These are phyloP conservation scores for Lathyrus sativus DNA, from an alignment of 306 rosid genomes.

Conservation along the genomic window DNA sequence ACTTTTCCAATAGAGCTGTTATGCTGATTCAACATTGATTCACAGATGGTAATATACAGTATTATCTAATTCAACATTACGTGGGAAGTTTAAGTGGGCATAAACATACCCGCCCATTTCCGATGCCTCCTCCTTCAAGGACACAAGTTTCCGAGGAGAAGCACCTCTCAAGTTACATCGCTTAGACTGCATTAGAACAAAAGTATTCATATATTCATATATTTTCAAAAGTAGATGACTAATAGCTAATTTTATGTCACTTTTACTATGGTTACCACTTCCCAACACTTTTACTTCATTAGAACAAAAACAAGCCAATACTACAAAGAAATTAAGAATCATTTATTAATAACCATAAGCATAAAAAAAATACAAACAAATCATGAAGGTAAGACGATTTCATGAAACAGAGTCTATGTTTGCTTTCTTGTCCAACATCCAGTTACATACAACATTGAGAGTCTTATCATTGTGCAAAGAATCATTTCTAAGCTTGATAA, in stretches of 20 bases:
- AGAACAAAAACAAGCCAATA: background rate
- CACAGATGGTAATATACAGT: constrained; percentile 2
- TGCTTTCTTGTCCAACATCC: no score
- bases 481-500: background rate
- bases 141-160: constrained; percentile 62
- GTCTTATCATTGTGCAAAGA: no score
- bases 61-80: constrained; percentile 20
- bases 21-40: constrained; percentile 4
- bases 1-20: constrained; percentile 1
- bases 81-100: constrained; percentile 29
- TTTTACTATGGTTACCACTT: background rate
- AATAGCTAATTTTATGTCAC: constrained; percentile 13
- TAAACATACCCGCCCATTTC: constrained; percentile 98
- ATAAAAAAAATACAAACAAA: constrained; percentile 2
- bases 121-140: constrained; percentile 81
- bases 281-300: background rate
- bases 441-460: no score
- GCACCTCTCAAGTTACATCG: constrained; percentile 71
- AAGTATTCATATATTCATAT: constrained; percentile 16
- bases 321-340: background rate
- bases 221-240: background rate
- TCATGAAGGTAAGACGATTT: background rate
- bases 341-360: background rate
- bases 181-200: constrained; percentile 67
- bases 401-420: background rate